A percentile compares a stretch with the other conserved stretches of the same genome.
These are phyloP conservation scores for Centaurea solstitialis DNA, from an alignment of 129 eudicot species.

Conservation along the genomic window DNA sequence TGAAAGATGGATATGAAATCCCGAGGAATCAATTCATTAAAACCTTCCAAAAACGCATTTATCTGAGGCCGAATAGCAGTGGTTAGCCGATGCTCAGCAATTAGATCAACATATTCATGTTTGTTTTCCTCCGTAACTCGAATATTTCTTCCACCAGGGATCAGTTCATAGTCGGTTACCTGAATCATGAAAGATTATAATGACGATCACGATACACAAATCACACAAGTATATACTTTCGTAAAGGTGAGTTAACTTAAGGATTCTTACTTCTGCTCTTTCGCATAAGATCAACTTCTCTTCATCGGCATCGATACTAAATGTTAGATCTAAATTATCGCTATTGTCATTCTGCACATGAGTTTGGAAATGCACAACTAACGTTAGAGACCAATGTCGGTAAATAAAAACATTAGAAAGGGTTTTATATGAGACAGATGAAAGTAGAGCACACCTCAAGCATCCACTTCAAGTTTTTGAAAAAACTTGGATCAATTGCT, in stretches of 20 bases:
- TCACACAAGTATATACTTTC: neutral
- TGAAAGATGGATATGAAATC: slow-evolving; percentile 87
- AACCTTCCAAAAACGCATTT: slow-evolving; percentile 96
- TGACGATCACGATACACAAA: neutral
- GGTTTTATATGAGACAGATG: neutral
- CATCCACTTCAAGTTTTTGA: slow-evolving; percentile 95
- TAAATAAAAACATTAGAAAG: neutral
- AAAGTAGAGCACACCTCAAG: slow-evolving; percentile 68
- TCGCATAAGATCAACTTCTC: slow-evolving; percentile 91
- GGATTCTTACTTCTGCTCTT: slow-evolving; percentile 59
- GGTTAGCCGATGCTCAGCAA: slow-evolving; percentile 94
- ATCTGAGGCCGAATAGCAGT: slow-evolving; percentile 99
- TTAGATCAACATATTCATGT: slow-evolving; percentile 93
- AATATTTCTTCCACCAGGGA: slow-evolving; percentile 92
- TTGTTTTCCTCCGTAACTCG: slow-evolving; percentile 96
- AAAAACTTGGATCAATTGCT: slow-evolving; percentile 90
- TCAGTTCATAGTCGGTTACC: slow-evolving; percentile 98
- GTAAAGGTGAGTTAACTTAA: neutral
- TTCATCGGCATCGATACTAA: slow-evolving; percentile 99
- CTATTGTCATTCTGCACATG: slow-evolving; percentile 86
- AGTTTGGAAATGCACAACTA: neutral
- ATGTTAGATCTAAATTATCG: slow-evolving; percentile 70
- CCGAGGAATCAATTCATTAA: slow-evolving; percentile 73
- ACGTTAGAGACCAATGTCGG: slow-evolving; percentile 1
- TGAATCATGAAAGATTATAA: slow-evolving; percentile 25